phyloP scores from a whole-genome alignment of 805 yeast genomes.

The Saccharomycopsis selenospora region DNA sequence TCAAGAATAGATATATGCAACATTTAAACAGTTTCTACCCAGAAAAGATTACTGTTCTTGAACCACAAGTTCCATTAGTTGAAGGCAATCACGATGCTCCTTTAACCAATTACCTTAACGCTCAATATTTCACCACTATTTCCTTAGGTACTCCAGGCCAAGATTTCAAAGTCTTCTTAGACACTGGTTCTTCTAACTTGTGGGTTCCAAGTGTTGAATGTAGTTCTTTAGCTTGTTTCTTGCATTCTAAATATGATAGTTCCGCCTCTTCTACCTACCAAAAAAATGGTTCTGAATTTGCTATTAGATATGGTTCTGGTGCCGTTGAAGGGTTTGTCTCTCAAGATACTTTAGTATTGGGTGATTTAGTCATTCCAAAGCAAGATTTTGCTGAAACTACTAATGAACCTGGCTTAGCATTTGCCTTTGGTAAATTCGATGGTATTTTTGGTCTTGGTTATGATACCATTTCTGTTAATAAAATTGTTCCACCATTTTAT shows the following conservation, averaged over 20 bases:
- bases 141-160: conserved; percentile 91
- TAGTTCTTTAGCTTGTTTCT: conserved; percentile 88
- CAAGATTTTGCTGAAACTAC: conserved; percentile 98
- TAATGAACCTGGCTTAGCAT: conserved; percentile 93
- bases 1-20: conserved; percentile 55
- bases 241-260: conserved; percentile 88
- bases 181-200: conserved; percentile 93
- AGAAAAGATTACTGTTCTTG: conserved; percentile 27
- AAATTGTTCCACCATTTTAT: conserved; percentile 89
- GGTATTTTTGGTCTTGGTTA: conserved; percentile 96
- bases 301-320: conserved; percentile 89
- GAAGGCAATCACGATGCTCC: conserved; percentile 63
- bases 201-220: conserved; percentile 94
- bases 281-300: conserved; percentile 79
- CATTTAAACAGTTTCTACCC: conserved; percentile 41
- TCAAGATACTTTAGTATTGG: conserved; percentile 72
- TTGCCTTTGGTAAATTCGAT: conserved; percentile 97
- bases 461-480: conserved; percentile 82
- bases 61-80: conserved; percentile 24
- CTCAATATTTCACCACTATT: conserved; percentile 93
- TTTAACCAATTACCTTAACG: conserved; percentile 86
- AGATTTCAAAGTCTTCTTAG: conserved; percentile 85
- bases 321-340: conserved; percentile 88
- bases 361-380: conserved; percentile 74
- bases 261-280: conserved; percentile 71